Conservation (phyloP, 306 rosid species). For the Castanea mollissima region DNA sequence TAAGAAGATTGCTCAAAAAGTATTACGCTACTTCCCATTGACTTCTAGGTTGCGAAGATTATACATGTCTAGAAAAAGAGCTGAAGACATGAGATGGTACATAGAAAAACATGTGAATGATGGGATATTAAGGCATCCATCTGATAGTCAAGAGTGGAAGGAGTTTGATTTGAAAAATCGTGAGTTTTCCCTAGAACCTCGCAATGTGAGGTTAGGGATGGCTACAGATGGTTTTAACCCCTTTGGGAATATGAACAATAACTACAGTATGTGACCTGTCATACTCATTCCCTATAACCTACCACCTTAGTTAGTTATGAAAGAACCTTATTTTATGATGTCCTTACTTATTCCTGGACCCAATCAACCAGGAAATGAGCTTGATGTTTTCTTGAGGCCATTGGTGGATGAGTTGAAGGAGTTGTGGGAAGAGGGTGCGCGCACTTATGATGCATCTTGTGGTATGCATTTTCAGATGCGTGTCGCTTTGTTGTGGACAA, state of each 20-base stretch:
- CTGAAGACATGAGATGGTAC: too few species aligned
- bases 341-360: background rate
- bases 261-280: background rate
- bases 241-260: background rate
- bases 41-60: too few species aligned
- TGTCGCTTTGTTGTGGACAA: too few species aligned
- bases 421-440: background rate
- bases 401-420: background rate
- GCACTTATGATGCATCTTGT: background rate
- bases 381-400: background rate
- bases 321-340: background rate
- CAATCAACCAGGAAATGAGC: background rate
- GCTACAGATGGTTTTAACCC: background rate
- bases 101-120: too few species aligned
- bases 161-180: too few species aligned
- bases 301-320: background rate
- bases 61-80: too few species aligned
- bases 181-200: background rate
- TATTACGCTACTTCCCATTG: too few species aligned
- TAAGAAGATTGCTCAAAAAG: too few species aligned
- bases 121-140: too few species aligned
- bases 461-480: background rate
- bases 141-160: too few species aligned
- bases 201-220: slow-evolving; percentile 1
- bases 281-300: background rate